Base-by-base conservation (phyloP, 202 grass and related monocot genomes). In the Setaria viridis region DNA sequence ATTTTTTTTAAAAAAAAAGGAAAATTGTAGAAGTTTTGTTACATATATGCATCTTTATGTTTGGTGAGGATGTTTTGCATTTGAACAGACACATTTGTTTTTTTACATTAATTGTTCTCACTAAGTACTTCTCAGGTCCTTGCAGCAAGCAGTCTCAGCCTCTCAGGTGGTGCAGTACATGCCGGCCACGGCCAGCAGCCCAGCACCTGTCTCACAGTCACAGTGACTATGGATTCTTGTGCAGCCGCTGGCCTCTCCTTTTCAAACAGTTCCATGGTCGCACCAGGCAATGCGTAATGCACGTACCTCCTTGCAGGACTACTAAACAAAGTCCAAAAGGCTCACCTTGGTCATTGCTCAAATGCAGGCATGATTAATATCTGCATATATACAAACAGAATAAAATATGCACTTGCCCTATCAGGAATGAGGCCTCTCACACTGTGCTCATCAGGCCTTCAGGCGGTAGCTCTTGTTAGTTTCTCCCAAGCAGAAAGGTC, bases 221-320 rank as follows among this genome's bases (percentile, higher is more conserved):
- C 43, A 17, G 33, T 46, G 21, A 34, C 47, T 37, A 30, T n/a
- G 17, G 51, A 16, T 55, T 19, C 51, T 17, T 55, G 51, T 55
- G 13, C 16, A 62, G 65, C 9, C n/a, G 39, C 54, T 65, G 19
- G 12, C 32, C 45, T 53, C 45, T 63, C 67, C 76, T 54, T 80
- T 54, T 65, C 55, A 43, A 86, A 80, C 84, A 80, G 76, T 73
- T 4, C 32, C 29, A 46, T 30, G 35, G 12, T 33, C 60, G 14
- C 46, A 19, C 19, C 2, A 68, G 1, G 55, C 2, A 15, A 35
- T 65, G 62, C 14, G 17, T 37, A 11, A 35, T 72, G 21, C 46
- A 49, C 69, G 14, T n/a, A 72, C 45, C 47, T 8, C 16, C 16
- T 33, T 74, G 33, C 17, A 54, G 33, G 39, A 41, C 7, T 46